These are phyloP conservation scores for Trichoderma asperellum DNA, from an alignment of 2,329 filamentous ascomycete species.

Conservation along the genomic window DNA sequence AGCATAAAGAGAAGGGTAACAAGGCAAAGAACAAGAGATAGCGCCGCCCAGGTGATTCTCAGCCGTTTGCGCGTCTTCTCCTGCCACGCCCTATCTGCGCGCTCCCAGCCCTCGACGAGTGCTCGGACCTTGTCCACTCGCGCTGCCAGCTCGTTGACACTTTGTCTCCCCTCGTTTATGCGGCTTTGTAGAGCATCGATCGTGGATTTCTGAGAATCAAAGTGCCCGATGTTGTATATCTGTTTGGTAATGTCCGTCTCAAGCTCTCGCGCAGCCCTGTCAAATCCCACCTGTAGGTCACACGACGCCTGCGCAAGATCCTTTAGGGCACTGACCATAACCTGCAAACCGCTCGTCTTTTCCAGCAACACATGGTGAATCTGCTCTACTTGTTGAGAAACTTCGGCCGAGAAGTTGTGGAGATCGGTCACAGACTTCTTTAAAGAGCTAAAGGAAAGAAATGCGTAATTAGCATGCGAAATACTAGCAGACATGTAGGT, in stretches of 20 bases:
- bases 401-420: conserved; percentile 61
- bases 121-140: conserved; percentile 67
- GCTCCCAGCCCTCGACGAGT: conserved; percentile 69
- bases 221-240: conserved; percentile 63
- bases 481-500: not conserved
- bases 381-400: conserved; percentile 70
- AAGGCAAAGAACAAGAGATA: conserved; percentile 53
- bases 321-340: conserved; percentile 66
- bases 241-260: conserved; percentile 63
- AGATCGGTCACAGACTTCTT: conserved; percentile 58
- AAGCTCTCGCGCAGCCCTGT: conserved; percentile 61
- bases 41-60: conserved; percentile 65
- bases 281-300: conserved; percentile 62
- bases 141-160: conserved; percentile 61
- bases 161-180: conserved; percentile 62
- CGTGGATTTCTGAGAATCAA: conserved; percentile 66
- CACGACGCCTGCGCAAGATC: conserved; percentile 67
- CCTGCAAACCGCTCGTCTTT: conserved; percentile 66
- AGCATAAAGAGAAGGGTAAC: conserved; percentile 50
- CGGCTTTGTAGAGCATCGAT: conserved; percentile 66
- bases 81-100: conserved; percentile 68
- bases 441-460: conserved; percentile 49
- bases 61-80: conserved; percentile 67
- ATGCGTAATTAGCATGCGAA: conserved; percentile 31
- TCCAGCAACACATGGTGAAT: conserved; percentile 75